phyloP scores from a whole-genome alignment of 495 filamentous ascomycete genomes.

The Aspergillus biplanus region DNA sequence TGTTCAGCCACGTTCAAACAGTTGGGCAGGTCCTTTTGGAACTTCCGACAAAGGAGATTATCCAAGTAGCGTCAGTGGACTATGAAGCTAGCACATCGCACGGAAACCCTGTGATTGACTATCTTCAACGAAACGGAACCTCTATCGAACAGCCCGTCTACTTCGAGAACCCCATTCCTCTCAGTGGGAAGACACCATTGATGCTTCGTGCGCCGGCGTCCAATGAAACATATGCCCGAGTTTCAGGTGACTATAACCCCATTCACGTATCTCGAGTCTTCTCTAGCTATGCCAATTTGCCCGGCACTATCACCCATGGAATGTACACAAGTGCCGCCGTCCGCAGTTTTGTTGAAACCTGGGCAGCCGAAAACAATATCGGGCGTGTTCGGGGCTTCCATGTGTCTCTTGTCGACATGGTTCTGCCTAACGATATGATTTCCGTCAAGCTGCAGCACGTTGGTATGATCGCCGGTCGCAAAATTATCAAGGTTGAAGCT shows the following conservation, averaged over 20 bases:
- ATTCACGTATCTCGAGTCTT: constrained; percentile 98
- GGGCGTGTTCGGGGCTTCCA: constrained; percentile 97
- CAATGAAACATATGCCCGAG: constrained; percentile 96
- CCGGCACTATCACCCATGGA: constrained; percentile 95
- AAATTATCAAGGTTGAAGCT: constrained; percentile 98
- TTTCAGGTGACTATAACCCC: constrained; percentile 97
- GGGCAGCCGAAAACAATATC: constrained; percentile 98
- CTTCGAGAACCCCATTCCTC: constrained; percentile 95
- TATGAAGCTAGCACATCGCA: constrained; percentile 89
- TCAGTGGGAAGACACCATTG: constrained; percentile 88
- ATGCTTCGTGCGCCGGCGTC: constrained; percentile 89
- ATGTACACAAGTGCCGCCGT: constrained; percentile 99
- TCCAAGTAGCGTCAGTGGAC: constrained; percentile 92
- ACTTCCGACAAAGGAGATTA: constrained; percentile 95
- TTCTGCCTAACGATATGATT: constrained; percentile 93
- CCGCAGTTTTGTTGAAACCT: constrained; percentile 96
- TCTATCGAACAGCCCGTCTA: constrained; percentile 96
- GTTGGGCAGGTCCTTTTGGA: constrained; percentile 91
- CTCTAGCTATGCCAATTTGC: constrained; percentile 90
- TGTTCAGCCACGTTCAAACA: constrained; percentile 92
- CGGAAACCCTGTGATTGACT: constrained; percentile 96
- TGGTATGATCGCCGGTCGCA: constrained; percentile 96
- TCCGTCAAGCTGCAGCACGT: constrained; percentile 93
- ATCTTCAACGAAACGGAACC: constrained; percentile 86
- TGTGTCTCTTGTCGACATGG: constrained; percentile 94